Conservation (phyloP, 78 protist genomes). For the Tieghemostelium lacteum region DNA sequence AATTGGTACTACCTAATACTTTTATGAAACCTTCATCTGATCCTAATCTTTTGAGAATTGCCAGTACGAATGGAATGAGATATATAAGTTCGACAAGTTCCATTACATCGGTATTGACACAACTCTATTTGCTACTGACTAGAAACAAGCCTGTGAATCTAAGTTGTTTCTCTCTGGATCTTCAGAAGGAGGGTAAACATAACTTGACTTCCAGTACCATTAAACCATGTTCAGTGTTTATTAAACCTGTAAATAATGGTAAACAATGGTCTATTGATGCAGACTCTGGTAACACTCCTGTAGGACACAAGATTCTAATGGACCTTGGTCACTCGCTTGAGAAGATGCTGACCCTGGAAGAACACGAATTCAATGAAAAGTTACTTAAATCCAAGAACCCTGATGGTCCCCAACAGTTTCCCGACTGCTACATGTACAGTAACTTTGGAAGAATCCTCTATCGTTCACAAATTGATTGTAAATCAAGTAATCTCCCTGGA, state of each 20-base stretch:
- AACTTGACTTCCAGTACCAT: constrained; percentile 1
- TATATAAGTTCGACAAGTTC: constrained; percentile 60
- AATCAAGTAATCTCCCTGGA: constrained; percentile 30
- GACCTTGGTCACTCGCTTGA: constrained; percentile 85
- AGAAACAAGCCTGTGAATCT: neutral
- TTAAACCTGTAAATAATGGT: neutral
- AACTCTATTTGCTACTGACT: constrained; percentile 14
- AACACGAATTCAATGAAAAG: constrained; percentile 43
- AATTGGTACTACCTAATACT: neutral
- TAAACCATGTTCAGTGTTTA: constrained; percentile 19
- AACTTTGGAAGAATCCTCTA: constrained; percentile 49
- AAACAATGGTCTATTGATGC: constrained; percentile 51
- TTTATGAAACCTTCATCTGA: constrained; percentile 66
- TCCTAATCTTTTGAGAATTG: neutral
- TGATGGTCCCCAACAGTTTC: neutral
- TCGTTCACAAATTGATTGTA: constrained; percentile 85
- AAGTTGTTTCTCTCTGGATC: neutral
- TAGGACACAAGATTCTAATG: constrained; percentile 37
- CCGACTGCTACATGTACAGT: constrained; percentile 31
- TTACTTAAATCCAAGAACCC: constrained; percentile 7
- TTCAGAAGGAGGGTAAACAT: neutral
- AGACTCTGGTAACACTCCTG: neutral
- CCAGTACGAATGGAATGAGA: constrained; percentile 4
- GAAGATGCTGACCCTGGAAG: constrained; percentile 70
- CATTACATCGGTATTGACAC: constrained; percentile 28